Base-by-base conservation (phyloP, 2,329 filamentous ascomycete species). In the Sarocladium kiliense region DNA sequence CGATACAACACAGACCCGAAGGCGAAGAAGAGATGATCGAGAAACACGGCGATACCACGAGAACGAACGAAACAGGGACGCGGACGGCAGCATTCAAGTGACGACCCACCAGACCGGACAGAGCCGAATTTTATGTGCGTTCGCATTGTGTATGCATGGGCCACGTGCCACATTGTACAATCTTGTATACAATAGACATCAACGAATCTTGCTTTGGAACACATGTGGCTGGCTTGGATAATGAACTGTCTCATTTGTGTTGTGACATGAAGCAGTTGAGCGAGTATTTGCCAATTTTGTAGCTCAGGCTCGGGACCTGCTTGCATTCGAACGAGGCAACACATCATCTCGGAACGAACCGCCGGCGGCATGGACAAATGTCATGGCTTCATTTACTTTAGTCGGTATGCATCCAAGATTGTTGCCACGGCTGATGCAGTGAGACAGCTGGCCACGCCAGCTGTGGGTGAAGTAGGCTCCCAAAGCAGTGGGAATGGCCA, bases 1-100 rank as follows among this genome's bases (percentile, higher is more conserved):
- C 16, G 27, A 16, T 23, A 3, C 12, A 14, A 30, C 11, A 26
- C 32, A 70, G 69, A 61, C 57, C 60, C 64, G 23, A 65, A 55
- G 34, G 55, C 55, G 36, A 63, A 62, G 57, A 64, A 58, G 59
- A 58, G 59, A 57, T 63, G 60, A 55, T 56, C 18, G 27, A 19
- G 12, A n/a, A 34, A 10, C 5, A 7, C 23, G n/a, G 23, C 9
- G 26, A 32, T 51, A 51, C 6, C 26, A 34, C 47, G 30, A 51
- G 27, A 14, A 51, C 27, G 30, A 51, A 21, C 30, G 11, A 23
- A 36, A 19, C n/a, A n/a, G 3, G 14, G 10, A 32, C 14, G 21
- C 16, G 27, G n/a, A 49, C 25, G 21, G 47, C 23, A 49, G 26
- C 10, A 19, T 32, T 10, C 6, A n/a, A 18, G 27, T 27, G 12